Evolutionary conservation across 805 yeast species (phyloP), one percentile per base, ranked within the genome.

Genomic region (Yamadazyma philogaea): DNA sequence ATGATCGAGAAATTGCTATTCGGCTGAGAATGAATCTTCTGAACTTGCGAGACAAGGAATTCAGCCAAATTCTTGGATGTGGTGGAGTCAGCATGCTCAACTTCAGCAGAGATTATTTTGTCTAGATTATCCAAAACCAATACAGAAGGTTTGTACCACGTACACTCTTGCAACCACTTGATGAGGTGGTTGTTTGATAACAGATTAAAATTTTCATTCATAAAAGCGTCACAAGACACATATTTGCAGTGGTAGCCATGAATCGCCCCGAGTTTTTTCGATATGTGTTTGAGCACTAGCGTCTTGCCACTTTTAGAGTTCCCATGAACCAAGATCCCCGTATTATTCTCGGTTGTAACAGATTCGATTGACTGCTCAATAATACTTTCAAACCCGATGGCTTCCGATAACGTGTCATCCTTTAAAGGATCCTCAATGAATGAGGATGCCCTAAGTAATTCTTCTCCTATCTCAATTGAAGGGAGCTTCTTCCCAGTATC

Each of bases 291-390:
- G 12, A 81, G 54, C 2, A 84, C 47, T 1, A 79, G 61, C 0
- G 93, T 68, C 57, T 91, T 91, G 0, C 98, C 98, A 47, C 87
- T 76, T 0, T 96, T 97, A 1, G 86, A 68, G 17, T 81, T 63
- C 0, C 97, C 98, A 50, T 79, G 74, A 0, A 90, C 54, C 41
- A 88, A 63, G 0, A 80, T 66, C 1, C 91, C 87, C 6, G 72
- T 57, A 39, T 70, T 72, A 6, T 75, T 55, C 21, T 66, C 75
- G 31, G 72, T 60, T 6, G 67, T 54, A 3, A 81, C 52, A 0
- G 72, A 56, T 6, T 68, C 68, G 6, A 62, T 50, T 8, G 80
- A 52, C 3, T 65, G 62, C 0, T 57, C 61, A 8, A 82, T 50
- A 5, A 69, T 53, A 3, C 61, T 52, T 21, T 79, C 82, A 34